Evolutionary conservation across 192 early-diverging fungal species (phyloP).

Genomic region (Funneliformis geosporum): DNA sequence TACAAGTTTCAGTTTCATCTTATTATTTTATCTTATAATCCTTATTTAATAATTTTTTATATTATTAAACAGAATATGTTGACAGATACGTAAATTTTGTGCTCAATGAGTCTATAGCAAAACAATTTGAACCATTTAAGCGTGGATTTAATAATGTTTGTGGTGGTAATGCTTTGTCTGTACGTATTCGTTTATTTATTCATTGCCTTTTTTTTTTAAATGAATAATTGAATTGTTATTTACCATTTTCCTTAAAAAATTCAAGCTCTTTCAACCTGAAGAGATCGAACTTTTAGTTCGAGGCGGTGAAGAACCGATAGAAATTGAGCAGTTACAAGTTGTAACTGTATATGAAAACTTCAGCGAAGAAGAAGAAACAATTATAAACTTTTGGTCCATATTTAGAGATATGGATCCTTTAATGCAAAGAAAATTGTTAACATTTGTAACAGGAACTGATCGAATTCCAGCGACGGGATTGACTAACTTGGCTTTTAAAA

Average conservation of each 20-base stretch:
- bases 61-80: slow-evolving; percentile 67
- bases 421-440: slow-evolving; percentile 74
- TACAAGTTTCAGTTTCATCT: not conserved
- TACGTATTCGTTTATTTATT: slow-evolving; percentile 32
- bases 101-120: slow-evolving; percentile 69
- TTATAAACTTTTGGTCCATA: slow-evolving; percentile 78
- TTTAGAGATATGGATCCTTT: slow-evolving; percentile 64
- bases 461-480: slow-evolving; percentile 81
- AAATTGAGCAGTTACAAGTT: slow-evolving; percentile 54
- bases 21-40: not conserved
- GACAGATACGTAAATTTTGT: slow-evolving; percentile 80
- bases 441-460: slow-evolving; percentile 93
- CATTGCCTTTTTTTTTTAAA: slow-evolving; percentile 24
- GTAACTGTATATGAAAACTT: slow-evolving; percentile 67
- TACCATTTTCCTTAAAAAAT: not conserved
- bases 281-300: slow-evolving; percentile 90
- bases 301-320: slow-evolving; percentile 73
- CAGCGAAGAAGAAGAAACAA: slow-evolving; percentile 51
- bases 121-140: slow-evolving; percentile 82
- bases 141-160: slow-evolving; percentile 88
- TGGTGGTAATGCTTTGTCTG: slow-evolving; percentile 79
- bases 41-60: not conserved
- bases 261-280: slow-evolving; percentile 79
- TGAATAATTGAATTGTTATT: not conserved
- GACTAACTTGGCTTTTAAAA: slow-evolving; percentile 65